These are phyloP conservation scores for Pichia sp. DNA, from an alignment of 1,139 yeast genomes.

Conservation along the genomic window DNA sequence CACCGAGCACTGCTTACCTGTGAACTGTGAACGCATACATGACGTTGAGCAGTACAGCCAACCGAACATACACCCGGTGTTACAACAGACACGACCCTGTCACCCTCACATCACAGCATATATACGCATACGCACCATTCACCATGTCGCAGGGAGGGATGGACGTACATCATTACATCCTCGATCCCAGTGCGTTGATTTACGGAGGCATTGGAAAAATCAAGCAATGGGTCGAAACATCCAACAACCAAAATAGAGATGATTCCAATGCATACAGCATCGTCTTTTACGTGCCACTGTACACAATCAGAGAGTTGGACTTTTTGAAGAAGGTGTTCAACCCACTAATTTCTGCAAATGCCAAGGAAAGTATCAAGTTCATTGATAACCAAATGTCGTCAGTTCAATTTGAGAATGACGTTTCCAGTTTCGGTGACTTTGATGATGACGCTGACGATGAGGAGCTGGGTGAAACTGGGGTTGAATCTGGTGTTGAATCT, in stretches of 20 bases:
- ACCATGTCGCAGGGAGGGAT: no score
- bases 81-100: no score
- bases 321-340: slow-evolving; percentile 44
- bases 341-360: slow-evolving; percentile 47
- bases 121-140: no score
- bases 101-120: no score
- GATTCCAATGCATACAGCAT: background rate
- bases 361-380: slow-evolving; percentile 49
- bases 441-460: slow-evolving; percentile 3
- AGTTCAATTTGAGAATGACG: slow-evolving; percentile 3
- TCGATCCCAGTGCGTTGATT: slow-evolving; percentile 54
- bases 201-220: slow-evolving; percentile 51
- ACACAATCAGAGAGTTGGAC: slow-evolving; percentile 53
- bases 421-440: slow-evolving; percentile 5
- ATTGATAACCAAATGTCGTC: slow-evolving; percentile 32
- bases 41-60: no score
- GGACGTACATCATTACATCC: slow-evolving; percentile 30
- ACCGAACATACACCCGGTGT: no score
- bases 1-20: no score
- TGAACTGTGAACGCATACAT: no score
- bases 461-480: background rate
- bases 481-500: no score
- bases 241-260: slow-evolving; percentile 1
- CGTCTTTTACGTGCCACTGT: slow-evolving; percentile 40
- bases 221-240: slow-evolving; percentile 46